These are phyloP conservation scores for Plasmodium gaboni DNA, from an alignment of 169 alveolate genomes.

Conservation along the genomic window DNA sequence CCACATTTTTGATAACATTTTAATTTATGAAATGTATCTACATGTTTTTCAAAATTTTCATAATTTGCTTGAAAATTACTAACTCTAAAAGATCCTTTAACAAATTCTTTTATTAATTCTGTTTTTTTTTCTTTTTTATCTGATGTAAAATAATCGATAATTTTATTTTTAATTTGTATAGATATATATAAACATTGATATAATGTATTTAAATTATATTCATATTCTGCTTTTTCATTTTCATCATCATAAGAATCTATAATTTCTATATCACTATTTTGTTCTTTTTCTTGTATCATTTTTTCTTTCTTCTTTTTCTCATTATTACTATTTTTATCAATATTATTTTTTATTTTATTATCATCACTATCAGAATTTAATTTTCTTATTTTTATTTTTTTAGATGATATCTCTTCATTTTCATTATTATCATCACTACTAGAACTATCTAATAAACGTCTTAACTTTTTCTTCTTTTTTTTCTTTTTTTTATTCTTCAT, in stretches of 20 bases:
- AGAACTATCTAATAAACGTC: slow-evolving; percentile 57
- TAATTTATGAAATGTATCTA: slow-evolving; percentile 77
- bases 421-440: slow-evolving; percentile 33
- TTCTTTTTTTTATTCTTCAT: slow-evolving; percentile 1
- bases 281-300: not conserved
- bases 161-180: slow-evolving; percentile 45
- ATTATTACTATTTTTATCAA: not conserved
- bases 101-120: slow-evolving; percentile 60
- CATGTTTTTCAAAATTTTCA: slow-evolving; percentile 42
- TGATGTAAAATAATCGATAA: slow-evolving; percentile 43
- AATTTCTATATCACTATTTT: slow-evolving; percentile 8
- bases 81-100: slow-evolving; percentile 54
- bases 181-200: slow-evolving; percentile 41
- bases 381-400: too few relatives aligned
- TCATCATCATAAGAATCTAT: not conserved
- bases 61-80: slow-evolving; percentile 56
- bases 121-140: slow-evolving; percentile 33
- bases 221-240: slow-evolving; percentile 29
- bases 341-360: not conserved
- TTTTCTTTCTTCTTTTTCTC: not conserved
- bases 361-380: not conserved
- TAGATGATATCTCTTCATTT: not conserved
- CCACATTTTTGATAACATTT: slow-evolving; percentile 92
- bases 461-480: slow-evolving; percentile 59
- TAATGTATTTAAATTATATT: slow-evolving; percentile 22